Evolutionary conservation across 495 filamentous ascomycete species (phyloP), one percentile per base, ranked within the genome.

Genomic region (Hamigera avellanea): DNA sequence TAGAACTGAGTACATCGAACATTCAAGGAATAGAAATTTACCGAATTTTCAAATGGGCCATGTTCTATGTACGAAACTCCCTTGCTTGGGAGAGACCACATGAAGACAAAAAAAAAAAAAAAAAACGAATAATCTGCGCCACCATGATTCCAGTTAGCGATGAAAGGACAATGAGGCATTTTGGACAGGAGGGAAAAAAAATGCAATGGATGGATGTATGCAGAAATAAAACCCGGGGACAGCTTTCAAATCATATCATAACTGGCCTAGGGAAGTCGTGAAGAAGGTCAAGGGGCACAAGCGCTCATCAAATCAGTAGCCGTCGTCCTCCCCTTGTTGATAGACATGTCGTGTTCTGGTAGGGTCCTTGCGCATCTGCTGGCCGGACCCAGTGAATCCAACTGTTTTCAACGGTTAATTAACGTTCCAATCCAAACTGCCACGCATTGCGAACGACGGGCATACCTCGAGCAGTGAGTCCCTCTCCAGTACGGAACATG

Each of bases 401-500:
- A 98, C 91, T 94, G 36, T 16, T 40, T 31, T 43, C 33, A 29
- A 42, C 23, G 19, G 19, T 28, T 18, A 42, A 13, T 45, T 29
- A 37, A 27, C 14, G 5, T 44, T 14, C 29, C 21, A 23, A 5
- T 23, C 9, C 21, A 9, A 23, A 9, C 9, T 5, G 21, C 5
- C 21, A 23, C 4, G 21, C 6, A 19, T 12, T 18, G 2, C 16
- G n/a, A 8, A 21, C 12, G 19, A n/a, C 9, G 15, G 29, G 46
- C 38, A 43, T 64, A 94, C 88, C 88, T 79, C 86, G 71, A 32
- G 83, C 86, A 45, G 85, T 74, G 9, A 89, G 68, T 30, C 84
- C 81, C 17, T 93, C 86, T 0, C 83, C 83, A 2, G 88, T 94
- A 17, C 93, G 75, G 49, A 98, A 98, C 91, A 95, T 95, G 63